Conservation (phyloP, 306 rosid genomes). For the Ziziphus jujuba region DNA sequence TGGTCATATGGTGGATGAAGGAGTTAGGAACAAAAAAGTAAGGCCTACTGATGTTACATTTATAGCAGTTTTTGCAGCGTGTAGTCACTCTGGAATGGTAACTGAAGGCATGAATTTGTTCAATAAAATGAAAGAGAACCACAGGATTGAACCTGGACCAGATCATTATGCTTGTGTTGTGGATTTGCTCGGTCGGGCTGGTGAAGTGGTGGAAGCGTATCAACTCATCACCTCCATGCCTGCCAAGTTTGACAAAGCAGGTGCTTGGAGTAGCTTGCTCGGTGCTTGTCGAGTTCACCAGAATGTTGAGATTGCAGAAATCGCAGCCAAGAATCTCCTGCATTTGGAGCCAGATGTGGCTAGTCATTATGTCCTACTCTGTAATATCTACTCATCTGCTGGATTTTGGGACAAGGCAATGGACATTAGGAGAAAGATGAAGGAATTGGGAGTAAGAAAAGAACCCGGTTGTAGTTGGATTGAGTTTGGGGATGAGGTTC, state of each 20-base stretch:
- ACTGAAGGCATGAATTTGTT: conserved; percentile 62
- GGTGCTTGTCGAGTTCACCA: conserved; percentile 70
- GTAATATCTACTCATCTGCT: conserved; percentile 76
- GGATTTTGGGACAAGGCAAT: conserved; percentile 78
- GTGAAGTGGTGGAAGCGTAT: conserved; percentile 66
- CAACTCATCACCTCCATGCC: conserved; percentile 64
- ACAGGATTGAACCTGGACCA: conserved; percentile 56
- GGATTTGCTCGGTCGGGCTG: conserved; percentile 90
- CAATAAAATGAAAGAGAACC: conserved; percentile 56
- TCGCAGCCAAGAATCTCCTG: conserved; percentile 64
- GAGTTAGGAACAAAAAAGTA: conserved; percentile 30
- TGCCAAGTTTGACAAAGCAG: conserved; percentile 43
- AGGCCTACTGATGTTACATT: conserved; percentile 64
- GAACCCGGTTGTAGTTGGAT: conserved; percentile 96
- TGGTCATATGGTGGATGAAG: conserved; percentile 53
- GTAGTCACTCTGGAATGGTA: conserved; percentile 72
- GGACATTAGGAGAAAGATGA: conserved; percentile 76
- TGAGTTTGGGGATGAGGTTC: conserved; percentile 79
- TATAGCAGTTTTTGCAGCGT: conserved; percentile 63
- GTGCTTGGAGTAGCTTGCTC: conserved; percentile 93
- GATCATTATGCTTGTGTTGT: conserved; percentile 89
- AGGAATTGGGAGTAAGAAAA: conserved; percentile 73
- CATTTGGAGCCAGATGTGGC: conserved; percentile 76
- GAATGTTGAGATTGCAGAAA: conserved; percentile 67
- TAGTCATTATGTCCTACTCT: conserved; percentile 79